Base-by-base conservation (phyloP, 352 stramenopile species). In the Pythium utonaiense region DNA sequence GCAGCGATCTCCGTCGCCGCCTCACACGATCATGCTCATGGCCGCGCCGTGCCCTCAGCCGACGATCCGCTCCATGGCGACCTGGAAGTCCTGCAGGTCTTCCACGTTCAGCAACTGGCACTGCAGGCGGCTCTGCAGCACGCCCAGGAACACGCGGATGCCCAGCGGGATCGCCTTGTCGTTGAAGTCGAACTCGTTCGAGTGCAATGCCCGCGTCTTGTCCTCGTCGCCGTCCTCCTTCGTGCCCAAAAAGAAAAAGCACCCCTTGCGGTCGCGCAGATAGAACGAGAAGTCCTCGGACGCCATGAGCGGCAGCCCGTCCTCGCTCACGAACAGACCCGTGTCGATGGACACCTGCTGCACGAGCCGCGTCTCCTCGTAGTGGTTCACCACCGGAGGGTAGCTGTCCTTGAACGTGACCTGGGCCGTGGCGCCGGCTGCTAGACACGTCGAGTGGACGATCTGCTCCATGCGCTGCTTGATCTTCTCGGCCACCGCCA, bases 231-330 rank as follows among this genome's bases (percentile, higher is more conserved):
- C 66, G 13, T 81, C 67, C 40, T 90, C 82, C 56, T 90, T 92
- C 17, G 82, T 94, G 31, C 85, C 85, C 25, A 95, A 59, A 54
- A 95, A 93, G 54, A 92, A 93, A 55, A 90, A 93, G 60, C 85
- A 95, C 40, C 85, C 85, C 53, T 91, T 91, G 58, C 80, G 78
- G 38, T 90, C 78, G 28, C 89, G 81, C 27, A 95, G 54, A 57
- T 80, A 95, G 67, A 96, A 98, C 14, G 83, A 86, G 81, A 98
- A 98, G 65, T 98, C 95, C 73, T 98, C 95, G 6, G 84, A 89
- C 6, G 93, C 93, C 95, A 98, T 98, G 27, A 97, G 96, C 4
- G 92, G 69, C 28, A 90, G 62, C 5, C 86, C 85, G 31, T 87
- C 70, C 40, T 89, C 75, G 49, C 91, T 89, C 52, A 97, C 82